Evolutionary conservation across 73 alveolate species (phyloP).

Genomic region (Paramecium biaurelia): DNA sequence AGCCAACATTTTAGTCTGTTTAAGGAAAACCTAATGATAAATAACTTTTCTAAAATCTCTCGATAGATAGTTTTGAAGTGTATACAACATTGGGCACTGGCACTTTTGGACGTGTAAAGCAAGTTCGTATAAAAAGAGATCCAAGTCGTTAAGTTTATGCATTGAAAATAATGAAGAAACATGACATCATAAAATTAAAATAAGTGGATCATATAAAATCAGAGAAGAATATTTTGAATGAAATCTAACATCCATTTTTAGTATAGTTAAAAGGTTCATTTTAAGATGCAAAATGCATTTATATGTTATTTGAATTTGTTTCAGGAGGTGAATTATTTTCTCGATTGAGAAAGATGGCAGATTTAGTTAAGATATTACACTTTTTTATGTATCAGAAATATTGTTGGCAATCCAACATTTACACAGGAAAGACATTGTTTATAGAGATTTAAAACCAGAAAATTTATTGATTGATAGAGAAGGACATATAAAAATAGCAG

Average conservation of each 20-base stretch:
- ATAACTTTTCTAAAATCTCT: slow-evolving; percentile 48
- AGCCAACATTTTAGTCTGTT: slow-evolving; percentile 43
- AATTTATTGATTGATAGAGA: slow-evolving; percentile 74
- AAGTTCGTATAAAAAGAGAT: slow-evolving; percentile 78
- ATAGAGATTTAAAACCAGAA: slow-evolving; percentile 80
- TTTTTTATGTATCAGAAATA: slow-evolving; percentile 74
- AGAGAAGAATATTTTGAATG: slow-evolving; percentile 62
- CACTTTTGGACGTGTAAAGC: slow-evolving; percentile 94
- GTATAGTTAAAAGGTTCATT: slow-evolving; percentile 67
- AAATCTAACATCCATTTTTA: slow-evolving; percentile 67
- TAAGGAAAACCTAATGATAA: slow-evolving; percentile 39
- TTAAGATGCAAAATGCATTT: slow-evolving; percentile 68
- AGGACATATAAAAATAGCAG: slow-evolving; percentile 84
- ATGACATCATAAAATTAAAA: slow-evolving; percentile 87
- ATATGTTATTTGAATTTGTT: slow-evolving; percentile 72
- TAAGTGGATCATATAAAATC: slow-evolving; percentile 71
- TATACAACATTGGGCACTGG: slow-evolving; percentile 92
- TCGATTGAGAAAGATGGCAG: slow-evolving; percentile 66
- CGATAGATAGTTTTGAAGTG: slow-evolving; percentile 69
- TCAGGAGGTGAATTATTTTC: slow-evolving; percentile 78
- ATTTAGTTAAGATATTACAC: slow-evolving; percentile 69
- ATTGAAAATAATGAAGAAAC: slow-evolving; percentile 93
- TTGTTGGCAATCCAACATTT: slow-evolving; percentile 69
- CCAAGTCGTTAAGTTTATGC: slow-evolving; percentile 85
- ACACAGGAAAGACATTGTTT: slow-evolving; percentile 70